phyloP scores from a whole-genome alignment of 371 early-diverging fungal genomes.

The Mucor circinelloides region DNA sequence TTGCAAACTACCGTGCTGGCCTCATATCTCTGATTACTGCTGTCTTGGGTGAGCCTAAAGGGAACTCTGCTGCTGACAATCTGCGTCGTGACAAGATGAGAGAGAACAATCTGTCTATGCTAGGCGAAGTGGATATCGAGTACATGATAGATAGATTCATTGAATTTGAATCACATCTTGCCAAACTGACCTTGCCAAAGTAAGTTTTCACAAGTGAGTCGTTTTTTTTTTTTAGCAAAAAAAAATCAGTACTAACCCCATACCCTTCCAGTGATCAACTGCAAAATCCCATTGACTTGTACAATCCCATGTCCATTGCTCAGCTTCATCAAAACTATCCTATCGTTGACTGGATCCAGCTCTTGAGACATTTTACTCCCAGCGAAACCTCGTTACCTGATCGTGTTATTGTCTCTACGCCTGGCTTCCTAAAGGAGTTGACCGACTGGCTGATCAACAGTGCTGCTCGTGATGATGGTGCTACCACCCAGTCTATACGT shows the following conservation, averaged over 20 bases:
- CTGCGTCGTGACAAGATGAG: slow-evolving; percentile 7
- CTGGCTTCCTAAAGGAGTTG: slow-evolving; percentile 10
- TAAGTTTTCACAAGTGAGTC: slow-evolving; percentile 10
- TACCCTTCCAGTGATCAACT: slow-evolving; percentile 36
- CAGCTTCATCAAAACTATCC: slow-evolving; percentile 39
- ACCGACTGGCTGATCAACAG: slow-evolving; percentile 14
- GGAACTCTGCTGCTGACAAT: neutral
- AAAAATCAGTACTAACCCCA: neutral
- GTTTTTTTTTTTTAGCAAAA: too few species aligned
- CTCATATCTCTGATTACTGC: slow-evolving; percentile 23
- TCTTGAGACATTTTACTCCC: slow-evolving; percentile 9
- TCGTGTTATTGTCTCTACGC: slow-evolving; percentile 9
- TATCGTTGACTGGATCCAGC: slow-evolving; percentile 26
- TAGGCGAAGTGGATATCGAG: slow-evolving; percentile 16
- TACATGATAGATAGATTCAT: slow-evolving; percentile 44
- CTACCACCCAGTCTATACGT: slow-evolving; percentile 6
- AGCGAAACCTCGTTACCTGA: slow-evolving; percentile 4
- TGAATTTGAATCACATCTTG: slow-evolving; percentile 54
- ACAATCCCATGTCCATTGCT: slow-evolving; percentile 50
- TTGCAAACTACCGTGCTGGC: slow-evolving; percentile 37
- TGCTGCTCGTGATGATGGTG: neutral
- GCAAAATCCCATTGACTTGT: slow-evolving; percentile 48
- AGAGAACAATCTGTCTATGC: slow-evolving; percentile 2
- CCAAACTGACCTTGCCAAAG: slow-evolving; percentile 30
- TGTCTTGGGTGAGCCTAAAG: slow-evolving; percentile 14